These are phyloP conservation scores for Lenwebbia sp. DNA, from an alignment of 345 rosid species.

Conservation along the genomic window DNA sequence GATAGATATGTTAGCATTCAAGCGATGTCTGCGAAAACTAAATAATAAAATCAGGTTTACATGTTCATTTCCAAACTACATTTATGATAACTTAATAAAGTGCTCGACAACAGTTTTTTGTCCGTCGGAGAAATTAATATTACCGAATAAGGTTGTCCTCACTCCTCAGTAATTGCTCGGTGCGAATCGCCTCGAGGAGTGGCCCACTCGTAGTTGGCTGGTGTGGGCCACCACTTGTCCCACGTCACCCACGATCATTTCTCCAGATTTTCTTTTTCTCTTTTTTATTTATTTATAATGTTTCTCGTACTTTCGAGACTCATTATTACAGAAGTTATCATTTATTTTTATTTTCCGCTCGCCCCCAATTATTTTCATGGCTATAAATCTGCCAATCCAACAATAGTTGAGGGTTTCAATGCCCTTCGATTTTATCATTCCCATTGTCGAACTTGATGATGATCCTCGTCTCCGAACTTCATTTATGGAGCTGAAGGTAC, in stretches of 20 bases:
- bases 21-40: accelerated
- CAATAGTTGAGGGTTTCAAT: not conserved
- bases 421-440: not conserved
- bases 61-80: not conserved
- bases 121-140: not conserved
- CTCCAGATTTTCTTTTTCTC: not conserved
- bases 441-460: not conserved
- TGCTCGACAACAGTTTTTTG: not conserved
- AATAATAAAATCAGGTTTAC: not conserved
- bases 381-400: not conserved
- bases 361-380: not conserved
- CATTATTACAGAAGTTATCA: not conserved
- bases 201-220: not conserved
- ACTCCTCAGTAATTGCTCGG: too few relatives aligned
- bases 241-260: not conserved
- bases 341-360: not conserved
- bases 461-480: not conserved
- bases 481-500: not conserved
- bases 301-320: not conserved
- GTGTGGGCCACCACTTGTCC: not conserved
- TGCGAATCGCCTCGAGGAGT: too few relatives aligned
- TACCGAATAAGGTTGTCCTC: not conserved
- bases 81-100: not conserved
- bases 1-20: not conserved
- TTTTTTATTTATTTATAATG: not conserved